Base-by-base conservation (phyloP, 495 filamentous ascomycete species). In the Daldinia bambusicola region DNA sequence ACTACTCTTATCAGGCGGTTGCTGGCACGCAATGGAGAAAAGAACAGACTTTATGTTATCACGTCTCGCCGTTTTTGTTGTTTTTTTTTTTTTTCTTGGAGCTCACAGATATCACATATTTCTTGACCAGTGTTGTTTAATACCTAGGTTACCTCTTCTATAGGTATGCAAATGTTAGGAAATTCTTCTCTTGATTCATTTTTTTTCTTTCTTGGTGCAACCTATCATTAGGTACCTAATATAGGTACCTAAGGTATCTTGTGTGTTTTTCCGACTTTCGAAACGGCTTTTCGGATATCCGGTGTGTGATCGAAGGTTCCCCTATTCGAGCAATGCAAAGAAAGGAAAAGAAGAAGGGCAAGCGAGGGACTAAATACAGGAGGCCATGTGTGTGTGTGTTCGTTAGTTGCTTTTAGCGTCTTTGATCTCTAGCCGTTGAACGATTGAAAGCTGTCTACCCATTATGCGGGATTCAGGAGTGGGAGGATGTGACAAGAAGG, bases 21-120 rank as follows among this genome's bases (percentile, higher is more conserved):
- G 66, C 66, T 66, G 70, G 66, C 66, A 69, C 65, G 70, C 70
- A 69, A 69, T 66, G 66, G 66, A 62, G 36, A 65, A 51, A 65
- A 51, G 32, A 18, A 20, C 32, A 4, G 37, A 37, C 53, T 37
- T 34, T 53, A 48, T 48, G 20, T 31, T 52, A 30, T 64, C 60
- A 72, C 37, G 60, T 52, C 57, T 50, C 48, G 38, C 40, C 18
- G 14, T 32, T n/a, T 40, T 26, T 18, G 55, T 36, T 55, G 18
- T 38, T 69, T 32, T n/a, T 40, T 26, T 18, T 60, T 36, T 55
- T 30, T 38, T 69, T 61, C 36, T 73, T 67, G 53, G 18, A 31
- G 55, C 59, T 48, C n/a, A 20, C n/a, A 20, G 6, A 36, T 36
- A 10, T 37, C 32, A 48, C 52, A 50, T 41, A 64, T 65, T 60